phyloP scores from a whole-genome alignment of 805 yeast species.

The Wickerhamomyces strasburgensis region DNA sequence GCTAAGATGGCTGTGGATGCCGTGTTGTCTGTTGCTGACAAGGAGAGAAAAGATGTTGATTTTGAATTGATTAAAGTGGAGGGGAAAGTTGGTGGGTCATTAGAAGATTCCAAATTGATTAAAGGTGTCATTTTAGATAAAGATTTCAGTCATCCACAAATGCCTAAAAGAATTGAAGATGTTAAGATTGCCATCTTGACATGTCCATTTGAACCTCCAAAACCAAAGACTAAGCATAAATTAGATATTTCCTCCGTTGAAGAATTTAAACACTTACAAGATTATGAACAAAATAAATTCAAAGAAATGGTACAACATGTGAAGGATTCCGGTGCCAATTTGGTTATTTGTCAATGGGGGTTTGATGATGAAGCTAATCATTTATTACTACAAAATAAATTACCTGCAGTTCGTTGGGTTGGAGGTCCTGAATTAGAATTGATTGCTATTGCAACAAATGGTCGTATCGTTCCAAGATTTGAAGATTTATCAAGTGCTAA shows the following conservation, averaged over 20 bases:
- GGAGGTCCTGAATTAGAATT: conserved; percentile 96
- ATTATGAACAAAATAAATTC: conserved; percentile 87
- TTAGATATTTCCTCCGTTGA: conserved; percentile 90
- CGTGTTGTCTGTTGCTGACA: conserved; percentile 86
- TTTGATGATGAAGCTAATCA: conserved; percentile 99
- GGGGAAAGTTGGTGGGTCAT: conserved; percentile 92
- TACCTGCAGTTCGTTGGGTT: conserved; percentile 98
- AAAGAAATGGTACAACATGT: conserved; percentile 84
- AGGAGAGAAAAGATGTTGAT: conserved; percentile 90
- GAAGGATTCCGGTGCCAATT: conserved; percentile 87
- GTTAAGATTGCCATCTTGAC: conserved; percentile 93
- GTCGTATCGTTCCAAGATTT: conserved; percentile 94
- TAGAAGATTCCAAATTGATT: conserved; percentile 79
- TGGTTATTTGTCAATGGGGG: conserved; percentile 99
- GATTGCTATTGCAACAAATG: conserved; percentile 95
- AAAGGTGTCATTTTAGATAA: conserved; percentile 93
- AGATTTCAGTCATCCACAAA: conserved; percentile 97
- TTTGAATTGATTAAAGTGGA: conserved; percentile 94
- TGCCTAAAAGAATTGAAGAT: conserved; percentile 77
- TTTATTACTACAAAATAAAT: conserved; percentile 74
- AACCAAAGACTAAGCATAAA: conserved; percentile 98
- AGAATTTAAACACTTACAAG: conserved; percentile 86
- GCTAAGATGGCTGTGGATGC: conserved; percentile 98
- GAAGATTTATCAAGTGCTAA: conserved; percentile 82
- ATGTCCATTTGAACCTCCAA: conserved; percentile 99